Evolutionary conservation across 148 eudicot genomes (phyloP).

Genomic region (Rhododendron simsii): DNA sequence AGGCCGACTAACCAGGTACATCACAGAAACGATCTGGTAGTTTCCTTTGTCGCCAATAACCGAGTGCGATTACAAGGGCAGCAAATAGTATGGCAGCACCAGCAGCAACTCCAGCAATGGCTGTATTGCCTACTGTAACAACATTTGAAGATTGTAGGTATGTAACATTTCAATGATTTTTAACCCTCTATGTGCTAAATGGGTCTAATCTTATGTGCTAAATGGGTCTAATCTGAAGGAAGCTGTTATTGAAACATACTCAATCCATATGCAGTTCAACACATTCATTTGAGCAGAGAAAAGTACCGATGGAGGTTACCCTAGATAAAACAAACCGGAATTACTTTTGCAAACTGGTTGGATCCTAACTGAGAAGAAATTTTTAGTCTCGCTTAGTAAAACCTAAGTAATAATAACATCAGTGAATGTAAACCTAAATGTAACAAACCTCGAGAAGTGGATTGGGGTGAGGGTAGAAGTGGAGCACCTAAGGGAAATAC

Average conservation of each 20-base stretch:
- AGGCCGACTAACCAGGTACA: slow-evolving; percentile 63
- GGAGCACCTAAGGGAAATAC: slow-evolving; percentile 19
- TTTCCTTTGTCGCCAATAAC: slow-evolving; percentile 59
- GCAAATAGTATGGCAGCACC: slow-evolving; percentile 77
- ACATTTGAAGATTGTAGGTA: slow-evolving; percentile 5
- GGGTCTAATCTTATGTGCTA: not conserved
- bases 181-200: not conserved
- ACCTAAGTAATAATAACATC: too few species aligned
- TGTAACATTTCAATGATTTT: not conserved
- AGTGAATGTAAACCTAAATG: not conserved
- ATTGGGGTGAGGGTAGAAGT: slow-evolving; percentile 23
- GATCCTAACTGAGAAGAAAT: too few species aligned
- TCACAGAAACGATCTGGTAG: slow-evolving; percentile 69
- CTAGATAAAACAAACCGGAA: too few species aligned
- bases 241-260: not conserved
- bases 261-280: not conserved
- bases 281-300: not conserved
- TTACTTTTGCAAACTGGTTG: too few species aligned
- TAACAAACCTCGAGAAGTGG: slow-evolving; percentile 42
- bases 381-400: not conserved
- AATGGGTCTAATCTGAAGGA: not conserved
- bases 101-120: slow-evolving; percentile 80
- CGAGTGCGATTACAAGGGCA: slow-evolving; percentile 64
- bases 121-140: slow-evolving; percentile 46
- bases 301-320: not conserved